Conservation (phyloP, 208 protist species). For the Leishmania turanica region DNA sequence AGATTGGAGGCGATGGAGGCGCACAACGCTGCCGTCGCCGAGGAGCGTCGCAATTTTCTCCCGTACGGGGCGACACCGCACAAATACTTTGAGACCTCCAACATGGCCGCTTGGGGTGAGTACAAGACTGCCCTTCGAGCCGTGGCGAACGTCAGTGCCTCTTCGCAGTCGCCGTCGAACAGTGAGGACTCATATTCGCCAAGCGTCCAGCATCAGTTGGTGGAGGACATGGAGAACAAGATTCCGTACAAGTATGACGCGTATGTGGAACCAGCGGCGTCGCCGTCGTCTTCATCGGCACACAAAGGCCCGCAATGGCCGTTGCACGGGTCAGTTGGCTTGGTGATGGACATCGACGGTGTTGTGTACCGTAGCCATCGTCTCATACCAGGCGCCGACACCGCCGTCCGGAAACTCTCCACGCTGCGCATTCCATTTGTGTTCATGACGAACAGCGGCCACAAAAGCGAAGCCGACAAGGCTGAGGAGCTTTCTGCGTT, state of each 20-base stretch:
- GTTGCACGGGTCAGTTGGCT: slow-evolving; percentile 70
- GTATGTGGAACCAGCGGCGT: slow-evolving; percentile 31
- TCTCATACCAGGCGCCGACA: slow-evolving; percentile 74
- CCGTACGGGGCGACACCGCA: slow-evolving; percentile 74
- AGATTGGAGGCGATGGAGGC: slow-evolving; percentile 53
- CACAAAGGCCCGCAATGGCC: slow-evolving; percentile 46
- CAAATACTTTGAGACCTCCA: slow-evolving; percentile 57
- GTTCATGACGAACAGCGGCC: slow-evolving; percentile 88
- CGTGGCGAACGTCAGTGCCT: background rate
- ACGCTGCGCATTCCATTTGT: slow-evolving; percentile 77
- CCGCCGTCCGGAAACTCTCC: slow-evolving; percentile 61
- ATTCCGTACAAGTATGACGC: slow-evolving; percentile 76
- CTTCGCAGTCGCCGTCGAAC: background rate
- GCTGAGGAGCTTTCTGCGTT: slow-evolving; percentile 68
- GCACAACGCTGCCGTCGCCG: slow-evolving; percentile 45
- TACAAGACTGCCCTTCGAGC: slow-evolving; percentile 45
- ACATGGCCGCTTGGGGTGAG: slow-evolving; percentile 84
- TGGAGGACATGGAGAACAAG: slow-evolving; percentile 62
- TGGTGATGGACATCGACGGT: slow-evolving; percentile 89
- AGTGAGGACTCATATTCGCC: slow-evolving; percentile 39
- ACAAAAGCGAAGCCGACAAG: slow-evolving; percentile 69
- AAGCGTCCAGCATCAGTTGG: slow-evolving; percentile 44
- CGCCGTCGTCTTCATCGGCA: background rate
- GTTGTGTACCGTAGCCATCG: slow-evolving; percentile 68
- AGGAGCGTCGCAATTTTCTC: slow-evolving; percentile 64